Evolutionary conservation across 441 rosid genomes (phyloP).

Genomic region (Aleurites moluccanus): DNA sequence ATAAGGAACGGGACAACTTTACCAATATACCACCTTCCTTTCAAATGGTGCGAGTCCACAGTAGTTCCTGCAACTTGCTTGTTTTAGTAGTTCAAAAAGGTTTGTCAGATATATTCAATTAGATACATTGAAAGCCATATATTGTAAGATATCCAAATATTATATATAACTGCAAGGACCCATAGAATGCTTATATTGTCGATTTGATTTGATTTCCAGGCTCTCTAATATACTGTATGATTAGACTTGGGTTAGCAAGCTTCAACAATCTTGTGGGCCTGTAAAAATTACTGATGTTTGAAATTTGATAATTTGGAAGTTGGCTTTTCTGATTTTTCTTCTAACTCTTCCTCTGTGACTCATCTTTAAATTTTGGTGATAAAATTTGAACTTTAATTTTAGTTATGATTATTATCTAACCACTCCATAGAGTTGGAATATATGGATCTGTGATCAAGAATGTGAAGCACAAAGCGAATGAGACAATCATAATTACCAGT

Average conservation of each 20-base stretch:
- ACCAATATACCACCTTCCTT: not conserved
- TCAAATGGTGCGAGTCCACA: not conserved
- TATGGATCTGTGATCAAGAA: too few relatives aligned
- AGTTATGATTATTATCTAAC: too few relatives aligned
- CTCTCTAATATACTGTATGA: not conserved
- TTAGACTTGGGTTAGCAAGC: not conserved
- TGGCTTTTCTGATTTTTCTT: not conserved
- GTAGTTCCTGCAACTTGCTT: not conserved
- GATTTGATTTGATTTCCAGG: too few relatives aligned
- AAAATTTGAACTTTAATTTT: too few relatives aligned
- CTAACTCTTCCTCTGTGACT: not conserved
- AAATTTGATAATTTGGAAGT: not conserved
- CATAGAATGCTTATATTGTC: too few relatives aligned
- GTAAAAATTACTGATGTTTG: not conserved
- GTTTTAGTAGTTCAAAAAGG: not conserved
- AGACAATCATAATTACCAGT: too few relatives aligned
- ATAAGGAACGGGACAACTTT: not conserved
- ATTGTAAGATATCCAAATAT: too few relatives aligned
- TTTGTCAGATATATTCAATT: not conserved
- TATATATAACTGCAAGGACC: too few relatives aligned
- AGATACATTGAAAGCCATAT: not conserved
- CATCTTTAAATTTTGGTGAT: not conserved
- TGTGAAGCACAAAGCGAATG: too few relatives aligned
- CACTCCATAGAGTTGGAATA: too few relatives aligned
- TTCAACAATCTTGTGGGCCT: not conserved